Conservation (phyloP, 2,329 filamentous ascomycete genomes). For the Arthrobotrys musiformis region DNA sequence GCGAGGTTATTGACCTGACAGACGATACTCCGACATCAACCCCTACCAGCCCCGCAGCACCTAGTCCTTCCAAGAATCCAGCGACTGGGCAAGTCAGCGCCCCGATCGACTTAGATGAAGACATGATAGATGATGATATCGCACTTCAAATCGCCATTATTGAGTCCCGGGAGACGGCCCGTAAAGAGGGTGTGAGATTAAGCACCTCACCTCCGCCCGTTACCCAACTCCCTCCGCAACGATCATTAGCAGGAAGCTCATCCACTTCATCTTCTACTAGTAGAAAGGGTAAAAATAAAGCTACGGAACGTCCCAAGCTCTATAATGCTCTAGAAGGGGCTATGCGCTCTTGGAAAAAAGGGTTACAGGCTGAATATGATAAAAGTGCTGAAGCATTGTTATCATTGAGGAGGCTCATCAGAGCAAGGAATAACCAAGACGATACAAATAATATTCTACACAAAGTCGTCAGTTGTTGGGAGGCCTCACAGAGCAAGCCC, state of each 20-base stretch:
- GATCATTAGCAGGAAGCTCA: neutral
- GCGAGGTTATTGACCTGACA: conserved; percentile 56
- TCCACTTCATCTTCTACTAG: neutral
- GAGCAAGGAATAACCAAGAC: neutral
- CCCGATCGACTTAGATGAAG: neutral
- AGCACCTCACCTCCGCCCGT: neutral
- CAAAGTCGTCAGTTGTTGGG: neutral
- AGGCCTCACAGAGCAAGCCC: neutral
- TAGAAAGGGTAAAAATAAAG: neutral
- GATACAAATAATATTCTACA: neutral
- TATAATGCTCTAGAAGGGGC: neutral
- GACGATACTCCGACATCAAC: conserved; percentile 32
- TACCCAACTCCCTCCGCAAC: neutral
- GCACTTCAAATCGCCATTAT: conserved; percentile 11
- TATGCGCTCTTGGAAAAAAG: neutral
- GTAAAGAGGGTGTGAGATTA: neutral
- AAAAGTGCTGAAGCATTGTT: neutral
- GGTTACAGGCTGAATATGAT: conserved; percentile 2
- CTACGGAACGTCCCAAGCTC: neutral
- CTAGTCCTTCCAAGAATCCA: neutral
- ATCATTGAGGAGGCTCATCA: neutral
- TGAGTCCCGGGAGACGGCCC: conserved; percentile 20
- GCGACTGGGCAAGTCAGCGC: neutral
- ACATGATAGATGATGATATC: neutral
- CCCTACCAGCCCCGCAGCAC: neutral